Conservation (phyloP, 2,329 filamentous ascomycete species). For the Aaosphaeria arxii region DNA sequence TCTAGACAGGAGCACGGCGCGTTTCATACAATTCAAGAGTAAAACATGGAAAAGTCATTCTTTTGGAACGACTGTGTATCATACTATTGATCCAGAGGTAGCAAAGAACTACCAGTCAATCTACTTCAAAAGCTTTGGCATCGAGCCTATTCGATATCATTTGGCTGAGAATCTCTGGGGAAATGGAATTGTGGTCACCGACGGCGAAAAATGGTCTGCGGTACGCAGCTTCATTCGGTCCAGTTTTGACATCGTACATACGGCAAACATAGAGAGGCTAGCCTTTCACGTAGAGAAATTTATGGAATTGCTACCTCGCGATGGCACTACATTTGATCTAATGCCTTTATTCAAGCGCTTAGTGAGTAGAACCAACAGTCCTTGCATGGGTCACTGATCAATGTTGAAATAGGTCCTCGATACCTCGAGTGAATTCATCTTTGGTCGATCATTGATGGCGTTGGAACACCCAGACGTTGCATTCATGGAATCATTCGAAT, state of each 20-base stretch:
- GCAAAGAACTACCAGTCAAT: conserved; percentile 4
- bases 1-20: not conserved
- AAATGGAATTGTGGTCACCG: conserved; percentile 3
- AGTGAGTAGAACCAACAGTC: not conserved
- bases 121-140: conserved; percentile 5
- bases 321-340: conserved; percentile 4
- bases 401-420: conserved; percentile 4
- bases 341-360: conserved; percentile 6
- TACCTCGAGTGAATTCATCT: conserved; percentile 9
- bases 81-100: conserved; percentile 5
- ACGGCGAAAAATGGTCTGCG: conserved; percentile 2
- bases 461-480: conserved; percentile 1
- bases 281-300: conserved; percentile 2
- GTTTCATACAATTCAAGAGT: not conserved
- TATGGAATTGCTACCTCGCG: conserved; percentile 3
- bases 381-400: not conserved
- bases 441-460: conserved; percentile 6
- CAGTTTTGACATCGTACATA: conserved; percentile 3
- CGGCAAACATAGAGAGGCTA: conserved; percentile 4
- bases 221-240: conserved; percentile 1
- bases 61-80: conserved; percentile 4
- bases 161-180: conserved; percentile 6
- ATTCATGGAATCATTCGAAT: conserved; percentile 12
- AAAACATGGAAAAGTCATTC: conserved; percentile 1
- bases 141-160: conserved; percentile 5